A percentile compares a stretch with the other conserved stretches of the same genome.
Conservation (phyloP, 2,329 filamentous ascomycete species). For the Chaetomium globosum region DNA sequence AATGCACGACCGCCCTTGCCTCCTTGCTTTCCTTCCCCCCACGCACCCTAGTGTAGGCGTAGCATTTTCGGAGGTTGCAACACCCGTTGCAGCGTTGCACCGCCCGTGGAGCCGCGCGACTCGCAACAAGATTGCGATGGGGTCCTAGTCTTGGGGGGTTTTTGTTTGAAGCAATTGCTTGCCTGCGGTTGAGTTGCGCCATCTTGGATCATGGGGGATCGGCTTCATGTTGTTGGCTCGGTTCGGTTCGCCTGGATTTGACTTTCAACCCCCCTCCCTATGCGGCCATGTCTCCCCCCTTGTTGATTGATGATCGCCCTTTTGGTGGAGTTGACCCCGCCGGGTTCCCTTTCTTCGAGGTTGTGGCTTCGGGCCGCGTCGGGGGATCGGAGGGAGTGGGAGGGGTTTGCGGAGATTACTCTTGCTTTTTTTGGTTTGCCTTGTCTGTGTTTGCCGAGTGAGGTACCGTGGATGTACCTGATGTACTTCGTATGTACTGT, state of each 20-base stretch:
- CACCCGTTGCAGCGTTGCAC: constrained; percentile 6
- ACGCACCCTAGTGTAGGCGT: background rate
- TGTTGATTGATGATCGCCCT: constrained; percentile 3
- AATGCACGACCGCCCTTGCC: background rate
- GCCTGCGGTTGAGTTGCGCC: background rate
- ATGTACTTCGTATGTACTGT: background rate
- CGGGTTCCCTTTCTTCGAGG: background rate
- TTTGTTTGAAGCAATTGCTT: background rate
- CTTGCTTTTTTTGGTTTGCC: background rate
- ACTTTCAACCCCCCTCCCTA: background rate
- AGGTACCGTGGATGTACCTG: background rate
- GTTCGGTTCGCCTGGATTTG: constrained; percentile 1
- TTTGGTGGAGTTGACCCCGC: background rate
- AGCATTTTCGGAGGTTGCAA: background rate
- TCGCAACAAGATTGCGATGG: constrained; percentile 21
- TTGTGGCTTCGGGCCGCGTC: constrained; percentile 11
- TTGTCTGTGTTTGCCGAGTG: background rate
- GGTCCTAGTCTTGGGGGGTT: background rate
- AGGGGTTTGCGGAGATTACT: background rate
- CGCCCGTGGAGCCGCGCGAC: constrained; percentile 8
- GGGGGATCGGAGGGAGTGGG: background rate
- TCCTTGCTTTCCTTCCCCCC: too few species aligned
- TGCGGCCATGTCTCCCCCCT: background rate
- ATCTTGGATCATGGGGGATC: background rate
- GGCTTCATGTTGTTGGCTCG: background rate